Evolutionary conservation across 371 early-diverging fungal genomes (phyloP).

Genomic region (Syncephalastrum racemosum): DNA sequence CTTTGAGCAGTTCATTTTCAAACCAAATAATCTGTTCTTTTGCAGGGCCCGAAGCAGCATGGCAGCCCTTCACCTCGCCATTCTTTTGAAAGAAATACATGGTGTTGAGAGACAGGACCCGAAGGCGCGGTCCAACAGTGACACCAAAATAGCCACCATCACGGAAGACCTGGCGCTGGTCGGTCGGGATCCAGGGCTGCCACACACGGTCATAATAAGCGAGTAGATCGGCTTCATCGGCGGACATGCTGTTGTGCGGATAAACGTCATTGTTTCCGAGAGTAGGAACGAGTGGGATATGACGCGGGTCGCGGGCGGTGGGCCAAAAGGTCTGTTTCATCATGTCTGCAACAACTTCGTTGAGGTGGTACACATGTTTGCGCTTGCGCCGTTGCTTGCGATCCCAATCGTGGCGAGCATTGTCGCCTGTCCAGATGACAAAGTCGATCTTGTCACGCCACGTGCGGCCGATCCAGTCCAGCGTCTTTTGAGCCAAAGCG

Average conservation of each 20-base stretch:
- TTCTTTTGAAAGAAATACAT: conserved; percentile 20
- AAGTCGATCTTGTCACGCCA: conserved; percentile 69
- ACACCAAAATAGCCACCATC: conserved; percentile 39
- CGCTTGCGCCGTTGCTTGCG: conserved; percentile 52
- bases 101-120: conserved; percentile 16
- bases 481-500: conserved; percentile 58
- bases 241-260: conserved; percentile 62
- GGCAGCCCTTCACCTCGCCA: conserved; percentile 13
- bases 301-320: conserved; percentile 14
- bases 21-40: conserved; percentile 69
- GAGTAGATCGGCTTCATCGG: conserved; percentile 19
- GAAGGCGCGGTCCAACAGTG: conserved; percentile 10
- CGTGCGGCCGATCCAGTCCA: conserved; percentile 58
- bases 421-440: conserved; percentile 55
- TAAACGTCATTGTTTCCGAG: conserved; percentile 84
- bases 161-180: conserved; percentile 62
- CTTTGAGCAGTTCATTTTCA: conserved; percentile 54
- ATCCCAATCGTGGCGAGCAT: conserved; percentile 65
- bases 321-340: conserved; percentile 40
- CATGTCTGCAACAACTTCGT: conserved; percentile 34
- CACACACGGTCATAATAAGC: conserved; percentile 52
- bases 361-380: conserved; percentile 57
- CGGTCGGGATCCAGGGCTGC: conserved; percentile 58
- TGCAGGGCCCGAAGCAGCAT: conserved; percentile 55
- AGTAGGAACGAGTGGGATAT: conserved; percentile 60